These are phyloP conservation scores for Rhododendron vialii DNA, from an alignment of 148 eudicot species.

Conservation along the genomic window DNA sequence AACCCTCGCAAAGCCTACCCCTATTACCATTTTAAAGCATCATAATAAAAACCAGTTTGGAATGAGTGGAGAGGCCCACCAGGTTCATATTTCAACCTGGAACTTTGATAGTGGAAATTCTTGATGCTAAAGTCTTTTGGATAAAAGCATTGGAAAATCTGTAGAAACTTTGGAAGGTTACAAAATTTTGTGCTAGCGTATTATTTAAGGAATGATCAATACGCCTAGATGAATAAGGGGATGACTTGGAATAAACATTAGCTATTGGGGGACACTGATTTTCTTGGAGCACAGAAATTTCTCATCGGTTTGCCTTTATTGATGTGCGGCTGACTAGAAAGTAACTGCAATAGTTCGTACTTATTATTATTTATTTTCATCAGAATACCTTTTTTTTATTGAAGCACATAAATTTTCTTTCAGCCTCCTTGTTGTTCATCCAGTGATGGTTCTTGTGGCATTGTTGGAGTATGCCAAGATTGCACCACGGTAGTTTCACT, in stretches of 20 bases:
- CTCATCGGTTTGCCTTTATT: background rate
- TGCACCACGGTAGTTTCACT: constrained; percentile 80
- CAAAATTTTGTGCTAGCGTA: background rate
- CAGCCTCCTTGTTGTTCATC: constrained; percentile 98
- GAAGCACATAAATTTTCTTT: constrained; percentile 20
- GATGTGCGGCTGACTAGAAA: background rate
- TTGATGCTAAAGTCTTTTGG: background rate
- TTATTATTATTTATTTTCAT: background rate
- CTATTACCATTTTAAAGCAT: background rate
- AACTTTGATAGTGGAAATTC: background rate
- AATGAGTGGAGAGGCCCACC: background rate
- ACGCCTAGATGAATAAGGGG: background rate
- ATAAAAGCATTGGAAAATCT: background rate
- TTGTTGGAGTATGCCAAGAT: constrained; percentile 68
- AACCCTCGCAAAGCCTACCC: background rate
- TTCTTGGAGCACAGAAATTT: background rate
- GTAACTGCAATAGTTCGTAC: background rate
- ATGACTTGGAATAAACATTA: background rate
- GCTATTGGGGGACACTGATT: background rate
- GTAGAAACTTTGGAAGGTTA: background rate
- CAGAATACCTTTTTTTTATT: background rate
- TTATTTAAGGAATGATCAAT: background rate
- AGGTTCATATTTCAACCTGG: background rate
- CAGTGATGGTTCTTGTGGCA: constrained; percentile 52
- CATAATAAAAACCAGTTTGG: background rate